Conservation (phyloP, 225 moss, liverwort and hornwort genomes). For the Marchantia paleacea region DNA sequence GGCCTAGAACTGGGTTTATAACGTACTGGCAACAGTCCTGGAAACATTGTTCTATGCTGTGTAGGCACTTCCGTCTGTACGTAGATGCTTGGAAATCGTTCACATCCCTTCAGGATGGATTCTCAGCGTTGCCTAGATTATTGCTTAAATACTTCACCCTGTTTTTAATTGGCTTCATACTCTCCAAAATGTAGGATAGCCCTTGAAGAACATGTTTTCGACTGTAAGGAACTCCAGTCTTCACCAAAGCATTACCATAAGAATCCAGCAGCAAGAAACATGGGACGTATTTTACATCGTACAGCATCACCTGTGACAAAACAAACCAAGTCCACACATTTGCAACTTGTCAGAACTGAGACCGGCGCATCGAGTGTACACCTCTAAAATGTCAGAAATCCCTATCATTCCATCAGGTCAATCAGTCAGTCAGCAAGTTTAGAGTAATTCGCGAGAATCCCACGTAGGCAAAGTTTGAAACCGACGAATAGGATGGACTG, state of each 20-base stretch:
- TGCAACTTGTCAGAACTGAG: not conserved
- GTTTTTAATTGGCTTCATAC: constrained; percentile 74
- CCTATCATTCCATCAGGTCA: too few relatives aligned
- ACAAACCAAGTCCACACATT: not conserved
- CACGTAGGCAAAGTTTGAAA: too few relatives aligned
- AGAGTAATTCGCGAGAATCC: too few relatives aligned
- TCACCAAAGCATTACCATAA: constrained; percentile 77
- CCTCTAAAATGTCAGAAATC: not conserved
- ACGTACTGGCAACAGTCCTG: not conserved
- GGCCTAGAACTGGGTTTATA: not conserved
- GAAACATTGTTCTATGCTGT: too few relatives aligned
- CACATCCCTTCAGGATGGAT: not conserved
- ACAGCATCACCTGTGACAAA: constrained; percentile 64
- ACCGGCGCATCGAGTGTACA: not conserved
- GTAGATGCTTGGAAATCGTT: not conserved
- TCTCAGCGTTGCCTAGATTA: not conserved
- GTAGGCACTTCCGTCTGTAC: not conserved
- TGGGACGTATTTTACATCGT: constrained; percentile 86
- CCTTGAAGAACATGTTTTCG: constrained; percentile 79
- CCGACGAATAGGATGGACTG: too few relatives aligned
- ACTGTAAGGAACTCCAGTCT: constrained; percentile 87
- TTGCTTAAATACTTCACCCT: constrained; percentile 31
- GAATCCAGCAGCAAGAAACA: constrained; percentile 89
- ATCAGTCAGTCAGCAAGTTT: too few relatives aligned
- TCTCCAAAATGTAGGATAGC: constrained; percentile 79